Percentiles rank a stretch among this genome's conserved stretches.
Evolutionary conservation across 2,329 filamentous ascomycete genomes (phyloP).

Genomic region (Parastagonospora avenae): DNA sequence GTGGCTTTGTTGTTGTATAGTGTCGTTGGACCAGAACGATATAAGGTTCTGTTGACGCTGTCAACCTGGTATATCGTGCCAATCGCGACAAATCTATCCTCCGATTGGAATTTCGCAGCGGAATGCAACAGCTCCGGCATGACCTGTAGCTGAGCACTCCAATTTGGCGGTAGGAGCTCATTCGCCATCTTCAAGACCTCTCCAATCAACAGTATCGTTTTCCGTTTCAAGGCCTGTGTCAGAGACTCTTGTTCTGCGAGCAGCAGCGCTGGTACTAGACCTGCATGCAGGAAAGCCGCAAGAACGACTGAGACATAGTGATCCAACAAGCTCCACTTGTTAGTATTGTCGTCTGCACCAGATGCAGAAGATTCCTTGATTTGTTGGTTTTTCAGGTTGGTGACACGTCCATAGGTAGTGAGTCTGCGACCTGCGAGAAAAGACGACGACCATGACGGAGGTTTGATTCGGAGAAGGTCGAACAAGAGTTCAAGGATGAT

Average conservation of each 20-base stretch:
- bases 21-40: slow-evolving; percentile 68
- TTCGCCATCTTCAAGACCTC: slow-evolving; percentile 90
- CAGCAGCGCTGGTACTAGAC: slow-evolving; percentile 61
- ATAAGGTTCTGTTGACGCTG: slow-evolving; percentile 91
- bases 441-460: slow-evolving; percentile 91
- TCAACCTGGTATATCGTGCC: slow-evolving; percentile 97
- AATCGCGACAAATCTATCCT: slow-evolving; percentile 79
- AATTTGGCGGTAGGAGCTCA: slow-evolving; percentile 77
- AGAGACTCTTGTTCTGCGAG: slow-evolving; percentile 71
- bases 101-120: slow-evolving; percentile 72
- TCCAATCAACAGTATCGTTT: slow-evolving; percentile 87
- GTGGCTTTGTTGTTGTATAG: slow-evolving; percentile 39
- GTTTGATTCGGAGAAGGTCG: slow-evolving; percentile 83
- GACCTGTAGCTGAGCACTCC: slow-evolving; percentile 84
- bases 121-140: slow-evolving; percentile 83
- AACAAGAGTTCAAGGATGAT: slow-evolving; percentile 89
- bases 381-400: slow-evolving; percentile 72
- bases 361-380: slow-evolving; percentile 60
- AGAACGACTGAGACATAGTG: slow-evolving; percentile 92
- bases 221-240: slow-evolving; percentile 75
- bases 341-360: slow-evolving; percentile 69
- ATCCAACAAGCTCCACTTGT: slow-evolving; percentile 77
- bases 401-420: slow-evolving; percentile 95
- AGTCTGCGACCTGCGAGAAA: slow-evolving; percentile 90
- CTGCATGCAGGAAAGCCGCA: slow-evolving; percentile 82